phyloP scores from a whole-genome alignment of 2,329 filamentous ascomycete species.

The Blastomyces silverae region DNA sequence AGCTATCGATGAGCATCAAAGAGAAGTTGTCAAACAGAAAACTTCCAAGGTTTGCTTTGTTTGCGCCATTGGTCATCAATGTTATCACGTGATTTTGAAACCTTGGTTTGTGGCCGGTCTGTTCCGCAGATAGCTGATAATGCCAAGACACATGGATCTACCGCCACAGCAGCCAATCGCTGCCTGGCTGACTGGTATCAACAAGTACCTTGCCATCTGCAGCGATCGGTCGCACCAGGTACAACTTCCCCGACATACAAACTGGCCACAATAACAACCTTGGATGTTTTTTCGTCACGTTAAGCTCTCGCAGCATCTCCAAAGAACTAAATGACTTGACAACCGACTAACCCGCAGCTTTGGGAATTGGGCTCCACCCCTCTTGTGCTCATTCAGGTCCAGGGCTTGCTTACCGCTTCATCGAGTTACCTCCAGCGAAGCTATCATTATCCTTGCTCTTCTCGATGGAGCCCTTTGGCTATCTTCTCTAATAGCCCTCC shows the following conservation, averaged over 20 bases:
- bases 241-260: neutral
- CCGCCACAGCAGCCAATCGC: neutral
- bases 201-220: neutral
- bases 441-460: conserved; percentile 21
- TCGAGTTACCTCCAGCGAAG: neutral
- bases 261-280: conserved; percentile 8
- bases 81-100: too few species aligned
- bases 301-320: neutral
- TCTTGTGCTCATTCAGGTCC: neutral
- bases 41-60: neutral
- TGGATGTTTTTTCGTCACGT: neutral
- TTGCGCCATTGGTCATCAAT: neutral
- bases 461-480: conserved; percentile 32
- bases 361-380: conserved; percentile 5
- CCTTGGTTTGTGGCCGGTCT: neutral
- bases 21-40: too few species aligned
- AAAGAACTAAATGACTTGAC: neutral
- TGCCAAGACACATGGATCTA: conserved; percentile 1
- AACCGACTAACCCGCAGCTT: neutral
- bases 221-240: neutral
- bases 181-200: neutral
- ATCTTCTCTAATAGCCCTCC: conserved; percentile 31
- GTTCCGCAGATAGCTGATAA: neutral
- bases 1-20: too few species aligned
- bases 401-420: neutral